A percentile compares a stretch with the other conserved stretches of the same genome.
phyloP scores from a whole-genome alignment of 805 yeast species.

The Saturnispora gosingensis region DNA sequence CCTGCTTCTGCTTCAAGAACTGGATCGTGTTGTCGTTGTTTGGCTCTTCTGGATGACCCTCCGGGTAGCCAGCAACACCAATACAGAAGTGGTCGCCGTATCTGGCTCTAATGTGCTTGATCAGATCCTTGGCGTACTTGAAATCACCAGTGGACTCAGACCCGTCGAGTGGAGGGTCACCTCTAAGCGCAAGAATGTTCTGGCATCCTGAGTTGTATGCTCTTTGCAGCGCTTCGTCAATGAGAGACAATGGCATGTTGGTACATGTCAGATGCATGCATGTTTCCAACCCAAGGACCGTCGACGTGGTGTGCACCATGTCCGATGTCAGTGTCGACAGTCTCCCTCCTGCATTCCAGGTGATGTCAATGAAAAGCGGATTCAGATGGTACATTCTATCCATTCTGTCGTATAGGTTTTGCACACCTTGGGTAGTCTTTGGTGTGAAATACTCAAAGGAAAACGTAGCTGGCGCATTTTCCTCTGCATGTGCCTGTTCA shows the following conservation, averaged over 20 bases:
- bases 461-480: conserved; percentile 52
- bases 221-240: conserved; percentile 74
- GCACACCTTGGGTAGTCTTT: conserved; percentile 94
- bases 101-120: conserved; percentile 58
- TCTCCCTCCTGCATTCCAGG: conserved; percentile 98
- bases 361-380: conserved; percentile 89
- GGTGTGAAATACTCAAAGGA: conserved; percentile 98
- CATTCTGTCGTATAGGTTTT: conserved; percentile 92
- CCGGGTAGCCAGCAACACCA: conserved; percentile 97
- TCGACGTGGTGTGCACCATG: conserved; percentile 83
- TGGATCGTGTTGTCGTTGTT: conserved; percentile 43
- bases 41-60: conserved; percentile 88
- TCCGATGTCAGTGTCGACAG: conserved; percentile 78
- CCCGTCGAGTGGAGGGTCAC: conserved; percentile 84
- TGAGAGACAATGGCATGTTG: conserved; percentile 73
- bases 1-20: conserved; percentile 78
- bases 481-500: conserved; percentile 29
- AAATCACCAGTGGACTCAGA: conserved; percentile 76
- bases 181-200: conserved; percentile 87
- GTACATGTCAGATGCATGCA: conserved; percentile 98
- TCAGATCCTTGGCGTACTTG: conserved; percentile 79
- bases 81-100: conserved; percentile 88
- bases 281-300: conserved; percentile 85
- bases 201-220: conserved; percentile 93
- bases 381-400: conserved; percentile 90